Percentiles rank a stretch among this genome's conserved stretches.
Conservation (phyloP, 306 rosid genomes). For the Dryas drummondii region DNA sequence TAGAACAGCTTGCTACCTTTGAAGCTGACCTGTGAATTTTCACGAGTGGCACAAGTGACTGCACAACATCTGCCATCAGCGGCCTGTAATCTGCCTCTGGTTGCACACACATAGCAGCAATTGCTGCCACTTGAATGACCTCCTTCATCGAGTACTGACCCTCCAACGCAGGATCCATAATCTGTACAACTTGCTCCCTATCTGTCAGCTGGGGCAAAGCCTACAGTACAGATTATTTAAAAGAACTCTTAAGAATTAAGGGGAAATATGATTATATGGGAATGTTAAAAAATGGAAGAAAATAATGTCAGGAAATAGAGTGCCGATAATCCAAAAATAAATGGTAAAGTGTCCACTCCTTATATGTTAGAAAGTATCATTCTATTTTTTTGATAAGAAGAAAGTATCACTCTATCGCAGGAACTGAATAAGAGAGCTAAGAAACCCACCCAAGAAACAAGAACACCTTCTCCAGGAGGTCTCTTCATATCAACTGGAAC, state of each 20-base stretch:
- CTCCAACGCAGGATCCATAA: slow-evolving; percentile 88
- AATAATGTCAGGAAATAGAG: neutral
- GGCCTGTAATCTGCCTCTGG: slow-evolving; percentile 96
- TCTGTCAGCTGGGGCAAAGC: slow-evolving; percentile 87
- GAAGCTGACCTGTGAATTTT: slow-evolving; percentile 58
- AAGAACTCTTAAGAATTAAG: neutral
- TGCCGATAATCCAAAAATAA: neutral
- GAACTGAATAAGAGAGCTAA: slow-evolving; percentile 2
- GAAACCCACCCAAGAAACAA: slow-evolving; percentile 85
- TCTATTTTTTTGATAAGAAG: no score
- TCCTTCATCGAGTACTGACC: slow-evolving; percentile 93
- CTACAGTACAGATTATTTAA: slow-evolving; percentile 32
- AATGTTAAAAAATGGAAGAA: neutral
- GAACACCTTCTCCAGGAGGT: slow-evolving; percentile 85
- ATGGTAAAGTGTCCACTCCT: neutral
- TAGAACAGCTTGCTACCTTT: slow-evolving; percentile 55
- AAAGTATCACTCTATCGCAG: neutral
- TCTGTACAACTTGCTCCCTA: slow-evolving; percentile 76
- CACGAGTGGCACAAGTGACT: slow-evolving; percentile 81
- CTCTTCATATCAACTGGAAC: slow-evolving; percentile 95
- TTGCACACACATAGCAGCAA: slow-evolving; percentile 95
- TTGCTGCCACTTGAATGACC: slow-evolving; percentile 91
- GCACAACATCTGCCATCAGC: slow-evolving; percentile 96
- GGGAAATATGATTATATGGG: neutral
- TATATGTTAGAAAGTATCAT: slow-evolving; percentile 3